phyloP scores from a whole-genome alignment of 2,329 filamentous ascomycete species.

The Aspergillus sp. region DNA sequence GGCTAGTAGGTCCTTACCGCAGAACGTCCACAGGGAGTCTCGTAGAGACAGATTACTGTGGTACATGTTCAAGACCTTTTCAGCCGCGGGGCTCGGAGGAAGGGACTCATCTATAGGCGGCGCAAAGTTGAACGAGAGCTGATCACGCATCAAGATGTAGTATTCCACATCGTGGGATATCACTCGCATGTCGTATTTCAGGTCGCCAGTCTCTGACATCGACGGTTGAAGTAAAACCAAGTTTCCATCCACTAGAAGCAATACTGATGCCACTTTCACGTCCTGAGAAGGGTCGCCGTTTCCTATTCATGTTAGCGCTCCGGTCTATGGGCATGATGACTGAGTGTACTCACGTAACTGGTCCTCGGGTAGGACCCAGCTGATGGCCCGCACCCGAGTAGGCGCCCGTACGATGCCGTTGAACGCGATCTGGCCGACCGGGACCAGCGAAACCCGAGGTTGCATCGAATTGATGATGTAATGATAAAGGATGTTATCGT shows the following conservation, averaged over 20 bases:
- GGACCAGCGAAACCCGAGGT: constrained; percentile 73
- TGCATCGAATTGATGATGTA: constrained; percentile 78
- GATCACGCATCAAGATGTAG: constrained; percentile 88
- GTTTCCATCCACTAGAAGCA: constrained; percentile 97
- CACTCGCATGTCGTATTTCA: constrained; percentile 98
- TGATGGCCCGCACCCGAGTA: constrained; percentile 85
- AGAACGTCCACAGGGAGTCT: constrained; percentile 93
- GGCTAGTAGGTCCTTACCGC: constrained; percentile 78
- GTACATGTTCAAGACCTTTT: constrained; percentile 44
- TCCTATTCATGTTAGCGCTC: constrained; percentile 37
- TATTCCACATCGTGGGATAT: constrained; percentile 96
- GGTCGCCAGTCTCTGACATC: constrained; percentile 73
- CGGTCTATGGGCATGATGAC: not conserved
- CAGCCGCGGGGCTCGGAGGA: constrained; percentile 50
- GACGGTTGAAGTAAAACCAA: constrained; percentile 88
- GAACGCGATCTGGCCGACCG: constrained; percentile 97
- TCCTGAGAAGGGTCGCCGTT: constrained; percentile 95
- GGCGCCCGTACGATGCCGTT: constrained; percentile 95
- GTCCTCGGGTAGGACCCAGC: constrained; percentile 90
- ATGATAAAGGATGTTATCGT: constrained; percentile 93
- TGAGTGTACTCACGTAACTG: constrained; percentile 63
- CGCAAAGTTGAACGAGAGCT: constrained; percentile 54
- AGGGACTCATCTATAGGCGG: constrained; percentile 47
- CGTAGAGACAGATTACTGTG: constrained; percentile 59
- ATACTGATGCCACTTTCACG: constrained; percentile 85